These are phyloP conservation scores for Dysphania ambrosioides DNA, from an alignment of 148 eudicot species.

Conservation along the genomic window DNA sequence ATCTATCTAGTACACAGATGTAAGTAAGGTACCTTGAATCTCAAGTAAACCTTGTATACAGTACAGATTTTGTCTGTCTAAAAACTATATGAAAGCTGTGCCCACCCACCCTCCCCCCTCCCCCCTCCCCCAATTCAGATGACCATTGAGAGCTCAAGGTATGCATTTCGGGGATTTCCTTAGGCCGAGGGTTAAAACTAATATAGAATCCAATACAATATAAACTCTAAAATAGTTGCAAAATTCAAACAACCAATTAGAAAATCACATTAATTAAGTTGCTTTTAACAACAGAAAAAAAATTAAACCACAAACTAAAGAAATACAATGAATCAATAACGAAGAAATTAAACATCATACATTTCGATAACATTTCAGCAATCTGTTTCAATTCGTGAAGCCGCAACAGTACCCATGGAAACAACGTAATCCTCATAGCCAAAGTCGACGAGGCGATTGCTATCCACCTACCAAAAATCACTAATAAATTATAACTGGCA, in stretches of 20 bases:
- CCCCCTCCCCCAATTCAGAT: too few species aligned
- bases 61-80: neutral
- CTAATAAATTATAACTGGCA: neutral
- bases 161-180: too few species aligned
- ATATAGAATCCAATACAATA: neutral
- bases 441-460: conserved; percentile 66
- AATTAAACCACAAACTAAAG: neutral
- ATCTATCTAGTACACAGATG: conserved; percentile 26
- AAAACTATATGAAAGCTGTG: neutral
- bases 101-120: too few species aligned
- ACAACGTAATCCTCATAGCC: conserved; percentile 56
- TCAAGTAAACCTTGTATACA: neutral
- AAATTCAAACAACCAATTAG: neutral
- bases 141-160: too few species aligned
- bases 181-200: neutral
- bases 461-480: conserved; percentile 52
- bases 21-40: neutral
- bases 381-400: conserved; percentile 57
- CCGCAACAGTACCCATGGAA: conserved; percentile 63
- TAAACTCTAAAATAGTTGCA: neutral
- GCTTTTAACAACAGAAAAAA: neutral
- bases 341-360: conserved; percentile 41
- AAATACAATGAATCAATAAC: neutral
- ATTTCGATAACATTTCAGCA: conserved; percentile 56
- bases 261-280: neutral